phyloP scores from a whole-genome alignment of 768 basidiomycete genomes.

The Trametes cingulata region DNA sequence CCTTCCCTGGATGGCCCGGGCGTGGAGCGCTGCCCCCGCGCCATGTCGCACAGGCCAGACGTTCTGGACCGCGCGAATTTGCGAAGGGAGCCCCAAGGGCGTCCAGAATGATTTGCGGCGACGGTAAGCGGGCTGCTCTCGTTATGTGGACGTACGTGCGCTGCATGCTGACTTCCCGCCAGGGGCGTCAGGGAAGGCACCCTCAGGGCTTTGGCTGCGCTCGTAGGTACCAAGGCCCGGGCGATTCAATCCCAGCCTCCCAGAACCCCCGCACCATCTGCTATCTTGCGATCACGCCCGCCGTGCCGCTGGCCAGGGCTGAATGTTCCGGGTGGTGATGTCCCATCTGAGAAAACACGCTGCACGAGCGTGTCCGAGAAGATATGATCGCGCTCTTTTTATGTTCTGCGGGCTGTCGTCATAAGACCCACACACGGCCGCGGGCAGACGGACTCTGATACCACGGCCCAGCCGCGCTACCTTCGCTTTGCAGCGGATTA shows the following conservation, averaged over 20 bases:
- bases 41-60: slow-evolving; percentile 3
- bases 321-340: slow-evolving; percentile 20
- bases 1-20: slow-evolving; percentile 1
- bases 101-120: slow-evolving; percentile 4
- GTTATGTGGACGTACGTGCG: slow-evolving; percentile 17
- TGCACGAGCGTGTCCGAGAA: slow-evolving; percentile 18
- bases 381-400: slow-evolving; percentile 23
- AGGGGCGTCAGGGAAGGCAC: slow-evolving; percentile 8
- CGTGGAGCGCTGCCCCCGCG: slow-evolving; percentile 6
- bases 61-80: slow-evolving; percentile 18
- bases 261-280: slow-evolving; percentile 9
- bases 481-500: slow-evolving; percentile 12
- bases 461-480: slow-evolving; percentile 14
- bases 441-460: slow-evolving; percentile 4
- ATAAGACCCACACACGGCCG: slow-evolving; percentile 25
- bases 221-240: not conserved
- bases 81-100: not conserved
- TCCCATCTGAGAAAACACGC: slow-evolving; percentile 26
- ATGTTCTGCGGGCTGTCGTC: slow-evolving; percentile 25
- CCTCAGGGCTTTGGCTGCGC: not conserved
- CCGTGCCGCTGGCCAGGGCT: slow-evolving; percentile 1
- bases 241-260: slow-evolving; percentile 8
- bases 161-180: slow-evolving; percentile 10
- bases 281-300: slow-evolving; percentile 18
- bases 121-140: slow-evolving; percentile 9